Evolutionary conservation across 306 rosid genomes (phyloP).

Genomic region (Parietaria judaica): DNA sequence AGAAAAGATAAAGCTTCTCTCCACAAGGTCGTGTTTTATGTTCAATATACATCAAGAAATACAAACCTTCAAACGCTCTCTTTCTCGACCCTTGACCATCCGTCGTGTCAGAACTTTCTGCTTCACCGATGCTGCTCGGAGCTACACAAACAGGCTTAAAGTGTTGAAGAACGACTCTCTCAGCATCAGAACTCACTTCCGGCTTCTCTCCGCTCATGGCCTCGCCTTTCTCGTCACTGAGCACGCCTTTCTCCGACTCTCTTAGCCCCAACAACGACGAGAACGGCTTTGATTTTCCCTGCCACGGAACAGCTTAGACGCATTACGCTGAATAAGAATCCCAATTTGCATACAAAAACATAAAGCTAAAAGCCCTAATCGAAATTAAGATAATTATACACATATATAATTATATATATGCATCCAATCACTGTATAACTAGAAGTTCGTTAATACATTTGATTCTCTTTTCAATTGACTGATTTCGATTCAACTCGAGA

Average conservation of each 20-base stretch:
- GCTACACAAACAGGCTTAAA: slow-evolving; percentile 42
- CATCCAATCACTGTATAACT: too few species aligned
- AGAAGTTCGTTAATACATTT: too few species aligned
- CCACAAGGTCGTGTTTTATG: too few species aligned
- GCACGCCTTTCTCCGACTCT: slow-evolving; percentile 13
- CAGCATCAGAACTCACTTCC: slow-evolving; percentile 21
- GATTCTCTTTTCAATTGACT: too few species aligned
- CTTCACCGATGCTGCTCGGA: slow-evolving; percentile 27
- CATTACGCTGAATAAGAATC: background rate
- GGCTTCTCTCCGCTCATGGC: slow-evolving; percentile 27
- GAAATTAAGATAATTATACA: too few species aligned
- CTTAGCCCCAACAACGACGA: slow-evolving; percentile 40
- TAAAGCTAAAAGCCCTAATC: too few species aligned
- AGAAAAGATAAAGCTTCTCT: background rate
- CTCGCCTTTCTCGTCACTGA: slow-evolving; percentile 17
- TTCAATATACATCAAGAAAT: background rate
- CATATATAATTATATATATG: too few species aligned
- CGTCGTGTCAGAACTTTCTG: slow-evolving; percentile 24
- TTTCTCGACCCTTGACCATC: slow-evolving; percentile 42
- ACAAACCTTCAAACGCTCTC: slow-evolving; percentile 62
- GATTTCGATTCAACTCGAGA: too few species aligned
- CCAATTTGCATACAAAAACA: too few species aligned
- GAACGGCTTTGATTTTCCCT: slow-evolving; percentile 76
- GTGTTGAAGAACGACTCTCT: slow-evolving; percentile 42
- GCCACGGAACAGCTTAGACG: background rate